Conservation (phyloP, 1,139 yeast genomes). For the Kodamaea fungicola region DNA sequence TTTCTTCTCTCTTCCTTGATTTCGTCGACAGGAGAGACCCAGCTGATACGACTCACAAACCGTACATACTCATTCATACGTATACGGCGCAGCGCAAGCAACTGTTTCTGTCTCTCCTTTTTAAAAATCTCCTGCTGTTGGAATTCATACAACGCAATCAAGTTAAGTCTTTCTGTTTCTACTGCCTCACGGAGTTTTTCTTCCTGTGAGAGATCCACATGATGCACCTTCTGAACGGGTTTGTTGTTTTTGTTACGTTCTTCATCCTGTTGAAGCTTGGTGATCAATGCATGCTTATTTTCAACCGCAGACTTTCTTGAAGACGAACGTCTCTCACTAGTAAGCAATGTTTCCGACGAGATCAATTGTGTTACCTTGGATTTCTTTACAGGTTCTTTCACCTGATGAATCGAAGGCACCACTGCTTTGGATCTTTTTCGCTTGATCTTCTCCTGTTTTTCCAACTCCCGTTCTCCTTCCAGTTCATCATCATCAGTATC, state of each 20-base stretch:
- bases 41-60: slow-evolving; percentile 39
- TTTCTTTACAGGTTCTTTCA: slow-evolving; percentile 12
- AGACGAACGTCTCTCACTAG: slow-evolving; percentile 63
- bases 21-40: slow-evolving; percentile 52
- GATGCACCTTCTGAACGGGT: slow-evolving; percentile 41
- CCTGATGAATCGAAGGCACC: slow-evolving; percentile 47
- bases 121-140: slow-evolving; percentile 82
- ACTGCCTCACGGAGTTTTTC: slow-evolving; percentile 82
- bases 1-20: slow-evolving; percentile 39
- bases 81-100: slow-evolving; percentile 61
- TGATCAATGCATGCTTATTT: slow-evolving; percentile 73
- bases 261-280: slow-evolving; percentile 70
- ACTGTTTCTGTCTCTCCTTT: slow-evolving; percentile 71
- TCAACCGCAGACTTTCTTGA: slow-evolving; percentile 76
- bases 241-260: slow-evolving; percentile 52
- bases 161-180: slow-evolving; percentile 77
- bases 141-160: slow-evolving; percentile 68
- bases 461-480: slow-evolving; percentile 65
- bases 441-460: slow-evolving; percentile 46
- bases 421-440: slow-evolving; percentile 33
- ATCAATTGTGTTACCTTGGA: slow-evolving; percentile 16
- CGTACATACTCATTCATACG: slow-evolving; percentile 58
- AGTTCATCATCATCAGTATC: slow-evolving; percentile 52
- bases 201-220: slow-evolving; percentile 72
- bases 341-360: slow-evolving; percentile 48